Conservation (phyloP, 768 basidiomycete genomes). For the Tylopilus intermedius region DNA sequence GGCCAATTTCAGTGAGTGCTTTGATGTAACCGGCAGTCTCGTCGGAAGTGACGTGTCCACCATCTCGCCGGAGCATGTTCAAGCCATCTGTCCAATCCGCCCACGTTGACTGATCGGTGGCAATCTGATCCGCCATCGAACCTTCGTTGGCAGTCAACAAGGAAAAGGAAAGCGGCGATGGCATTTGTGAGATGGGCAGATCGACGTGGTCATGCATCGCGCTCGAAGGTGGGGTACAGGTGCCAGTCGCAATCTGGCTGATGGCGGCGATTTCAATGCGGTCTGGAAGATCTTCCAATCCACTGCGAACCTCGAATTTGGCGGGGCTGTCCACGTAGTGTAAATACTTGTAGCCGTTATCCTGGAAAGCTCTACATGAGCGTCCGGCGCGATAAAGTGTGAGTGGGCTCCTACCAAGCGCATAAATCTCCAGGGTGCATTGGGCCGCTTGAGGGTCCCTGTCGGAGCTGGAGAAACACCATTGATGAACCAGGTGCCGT, state of each 20-base stretch:
- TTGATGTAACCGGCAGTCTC: constrained; percentile 86
- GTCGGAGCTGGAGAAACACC: constrained; percentile 52
- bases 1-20: constrained; percentile 82
- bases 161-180: constrained; percentile 74
- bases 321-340: constrained; percentile 79
- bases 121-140: constrained; percentile 73
- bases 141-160: constrained; percentile 65
- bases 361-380: constrained; percentile 40
- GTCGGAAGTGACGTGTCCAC: constrained; percentile 77
- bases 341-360: constrained; percentile 72
- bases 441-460: constrained; percentile 47
- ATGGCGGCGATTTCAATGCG: constrained; percentile 77
- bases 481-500: constrained; percentile 91
- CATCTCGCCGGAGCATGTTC: constrained; percentile 78
- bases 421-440: constrained; percentile 80
- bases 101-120: constrained; percentile 73
- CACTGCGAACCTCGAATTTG: constrained; percentile 74
- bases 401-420: constrained; percentile 53
- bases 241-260: constrained; percentile 73
- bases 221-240: constrained; percentile 65
- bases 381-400: neutral
- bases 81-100: constrained; percentile 94
- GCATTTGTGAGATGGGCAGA: constrained; percentile 48
- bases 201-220: constrained; percentile 58
- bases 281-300: constrained; percentile 84